Evolutionary conservation across 345 rosid species (phyloP), one percentile per base, ranked within the genome.

Genomic region (Sonneratia caseolaris): DNA sequence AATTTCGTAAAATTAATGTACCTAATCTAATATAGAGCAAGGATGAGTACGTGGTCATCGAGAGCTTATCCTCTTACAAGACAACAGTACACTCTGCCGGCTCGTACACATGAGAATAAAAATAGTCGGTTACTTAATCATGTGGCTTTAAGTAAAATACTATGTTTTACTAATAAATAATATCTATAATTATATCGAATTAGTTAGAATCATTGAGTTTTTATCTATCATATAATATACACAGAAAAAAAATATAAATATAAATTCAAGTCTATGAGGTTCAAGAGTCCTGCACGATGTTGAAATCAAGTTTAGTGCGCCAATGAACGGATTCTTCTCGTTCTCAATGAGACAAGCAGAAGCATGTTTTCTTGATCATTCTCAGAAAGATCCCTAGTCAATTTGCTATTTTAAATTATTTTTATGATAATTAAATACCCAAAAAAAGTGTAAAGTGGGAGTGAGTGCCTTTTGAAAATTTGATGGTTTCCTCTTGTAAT

Each of bases 401-500:
- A 79, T 77, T 81, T 78, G 76, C 22, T 43, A 21, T 48, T 15
- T 65, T 71, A 74, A 80, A 70, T 61, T 4, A 4, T 24, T 61
- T 61, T 2, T 27, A 22, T 7, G 22, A 11, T 57, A 57, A 66
- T 73, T 64, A 12, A 47, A 70, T 36, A 68, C 32, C 32, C 4
- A 37, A 37, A 56, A 49, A 78, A 74, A 56, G 66, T 72, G 10
- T 42, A 42, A 42, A 42, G 45, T 0, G 45, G 45, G 45, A 42
- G 75, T 77, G 72, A 75, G 68, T 56, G 40, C 43, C 64, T 86
- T 89, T 84, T 79, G 71, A 81, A 68, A 67, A 76, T 86, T 82
- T 86, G 86, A 82, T 75, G 84, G 78, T 87, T 91, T 86, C 93
- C 71, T 75, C 89, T 91, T 91, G 96, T 84, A 80, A 83, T 84